phyloP scores from a whole-genome alignment of 306 rosid genomes.

The Cyclanthera cordifolia region DNA sequence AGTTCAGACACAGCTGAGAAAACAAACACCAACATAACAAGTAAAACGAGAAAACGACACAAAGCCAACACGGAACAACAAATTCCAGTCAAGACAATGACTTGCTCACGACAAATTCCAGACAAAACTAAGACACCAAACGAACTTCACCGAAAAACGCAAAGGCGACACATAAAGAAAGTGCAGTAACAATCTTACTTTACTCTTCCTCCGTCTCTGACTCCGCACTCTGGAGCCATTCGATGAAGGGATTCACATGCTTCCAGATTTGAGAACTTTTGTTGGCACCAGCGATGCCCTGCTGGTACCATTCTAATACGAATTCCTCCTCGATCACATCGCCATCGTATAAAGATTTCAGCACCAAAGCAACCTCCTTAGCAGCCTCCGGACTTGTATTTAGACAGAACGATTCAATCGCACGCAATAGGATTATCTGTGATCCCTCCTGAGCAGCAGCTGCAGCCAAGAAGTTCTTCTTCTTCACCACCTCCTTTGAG shows the following conservation, averaged over 20 bases:
- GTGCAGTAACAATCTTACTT: constrained; percentile 19
- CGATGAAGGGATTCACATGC: constrained; percentile 37
- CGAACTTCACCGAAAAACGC: neutral
- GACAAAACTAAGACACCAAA: neutral
- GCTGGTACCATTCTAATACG: constrained; percentile 37
- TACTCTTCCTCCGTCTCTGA: constrained; percentile 51
- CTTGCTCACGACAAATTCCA: neutral
- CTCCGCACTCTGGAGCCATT: constrained; percentile 60
- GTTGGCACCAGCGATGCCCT: constrained; percentile 27
- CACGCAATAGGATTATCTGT: constrained; percentile 28
- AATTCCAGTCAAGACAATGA: neutral
- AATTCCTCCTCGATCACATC: constrained; percentile 36
- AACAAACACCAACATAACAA: neutral
- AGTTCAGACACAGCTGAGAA: neutral
- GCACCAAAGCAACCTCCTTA: constrained; percentile 42
- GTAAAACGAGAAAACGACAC: neutral
- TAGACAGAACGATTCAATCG: constrained; percentile 28
- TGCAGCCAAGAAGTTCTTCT: constrained; percentile 37
- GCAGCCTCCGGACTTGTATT: constrained; percentile 27
- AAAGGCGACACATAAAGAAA: neutral
- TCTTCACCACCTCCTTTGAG: constrained; percentile 38
- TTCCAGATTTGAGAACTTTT: constrained; percentile 36
- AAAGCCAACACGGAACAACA: neutral
- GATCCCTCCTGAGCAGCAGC: constrained; percentile 31
- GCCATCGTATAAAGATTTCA: constrained; percentile 35